Conservation (phyloP, 441 rosid genomes). For the Euphorbia corollata region DNA sequence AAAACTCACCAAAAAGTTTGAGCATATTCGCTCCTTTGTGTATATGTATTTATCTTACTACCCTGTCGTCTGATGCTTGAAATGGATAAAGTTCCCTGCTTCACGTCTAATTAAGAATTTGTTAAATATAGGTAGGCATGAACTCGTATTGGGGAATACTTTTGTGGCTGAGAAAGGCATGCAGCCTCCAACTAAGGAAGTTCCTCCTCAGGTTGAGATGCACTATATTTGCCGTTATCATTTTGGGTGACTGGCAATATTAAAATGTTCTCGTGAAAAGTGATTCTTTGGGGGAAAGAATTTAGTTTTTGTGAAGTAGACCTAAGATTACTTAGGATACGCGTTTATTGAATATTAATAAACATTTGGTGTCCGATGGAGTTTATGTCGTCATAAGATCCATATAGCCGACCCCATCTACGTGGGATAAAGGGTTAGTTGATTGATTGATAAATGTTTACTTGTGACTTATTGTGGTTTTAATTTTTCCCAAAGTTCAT, state of each 20-base stretch:
- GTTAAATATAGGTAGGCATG: conserved; percentile 62
- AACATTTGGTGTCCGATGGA: too few relatives aligned
- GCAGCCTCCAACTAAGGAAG: conserved; percentile 59
- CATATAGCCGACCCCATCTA: too few relatives aligned
- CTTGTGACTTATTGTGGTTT: neutral
- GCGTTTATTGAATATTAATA: too few relatives aligned
- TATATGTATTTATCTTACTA: neutral
- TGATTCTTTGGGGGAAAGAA: neutral
- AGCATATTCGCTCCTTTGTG: too few relatives aligned
- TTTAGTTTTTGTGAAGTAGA: too few relatives aligned
- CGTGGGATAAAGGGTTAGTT: too few relatives aligned
- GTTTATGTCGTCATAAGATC: too few relatives aligned
- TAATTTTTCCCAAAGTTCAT: neutral
- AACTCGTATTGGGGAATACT: conserved; percentile 73
- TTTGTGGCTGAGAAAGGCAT: conserved; percentile 48
- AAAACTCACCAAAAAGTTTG: neutral
- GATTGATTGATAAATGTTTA: neutral
- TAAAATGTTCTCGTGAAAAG: neutral
- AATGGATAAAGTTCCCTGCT: conserved; percentile 1
- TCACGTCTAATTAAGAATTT: conserved; percentile 12
- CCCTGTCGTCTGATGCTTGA: neutral
- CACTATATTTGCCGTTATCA: neutral
- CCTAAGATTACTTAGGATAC: too few relatives aligned
- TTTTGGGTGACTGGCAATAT: neutral
- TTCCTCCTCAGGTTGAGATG: conserved; percentile 67